phyloP scores from a whole-genome alignment of 257 asterid species.

The Buddleja alternifolia region DNA sequence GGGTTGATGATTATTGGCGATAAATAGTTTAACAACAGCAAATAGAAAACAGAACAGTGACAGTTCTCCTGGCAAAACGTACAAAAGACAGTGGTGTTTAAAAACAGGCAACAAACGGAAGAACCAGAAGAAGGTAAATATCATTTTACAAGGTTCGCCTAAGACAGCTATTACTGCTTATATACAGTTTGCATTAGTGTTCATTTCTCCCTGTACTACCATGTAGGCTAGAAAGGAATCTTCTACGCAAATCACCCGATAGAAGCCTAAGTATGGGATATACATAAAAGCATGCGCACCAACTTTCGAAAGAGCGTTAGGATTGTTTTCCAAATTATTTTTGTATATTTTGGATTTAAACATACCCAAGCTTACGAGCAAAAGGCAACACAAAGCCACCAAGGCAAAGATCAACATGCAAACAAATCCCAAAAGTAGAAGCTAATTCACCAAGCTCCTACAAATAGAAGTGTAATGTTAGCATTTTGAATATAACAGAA shows the following conservation, averaged over 20 bases:
- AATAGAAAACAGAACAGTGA: slow-evolving; percentile 17
- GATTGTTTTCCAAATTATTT: slow-evolving; percentile 14
- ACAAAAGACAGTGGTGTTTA: slow-evolving; percentile 2
- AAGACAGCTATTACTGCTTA: not conserved
- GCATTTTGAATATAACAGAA: slow-evolving; percentile 28
- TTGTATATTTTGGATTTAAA: slow-evolving; percentile 12
- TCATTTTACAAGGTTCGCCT: not conserved
- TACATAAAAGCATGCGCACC: slow-evolving; percentile 19
- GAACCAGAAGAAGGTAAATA: not conserved
- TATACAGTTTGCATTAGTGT: not conserved
- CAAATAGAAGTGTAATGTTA: slow-evolving; percentile 26
- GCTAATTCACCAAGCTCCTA: slow-evolving; percentile 97
- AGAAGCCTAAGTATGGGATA: not conserved
- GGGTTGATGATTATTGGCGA: slow-evolving; percentile 25
- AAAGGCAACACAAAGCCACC: slow-evolving; percentile 98
- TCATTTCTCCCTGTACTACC: not conserved
- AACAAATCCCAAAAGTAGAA: slow-evolving; percentile 62
- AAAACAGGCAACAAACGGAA: not conserved
- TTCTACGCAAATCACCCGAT: slow-evolving; percentile 10
- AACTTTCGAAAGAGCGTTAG: not conserved
- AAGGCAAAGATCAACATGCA: slow-evolving; percentile 98
- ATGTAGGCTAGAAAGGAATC: not conserved
- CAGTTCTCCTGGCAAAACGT: slow-evolving; percentile 5
- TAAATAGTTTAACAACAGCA: slow-evolving; percentile 1
- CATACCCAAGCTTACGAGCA: slow-evolving; percentile 98